phyloP scores from a whole-genome alignment of 176 grass and related monocot species.

The Oryza nivara region DNA sequence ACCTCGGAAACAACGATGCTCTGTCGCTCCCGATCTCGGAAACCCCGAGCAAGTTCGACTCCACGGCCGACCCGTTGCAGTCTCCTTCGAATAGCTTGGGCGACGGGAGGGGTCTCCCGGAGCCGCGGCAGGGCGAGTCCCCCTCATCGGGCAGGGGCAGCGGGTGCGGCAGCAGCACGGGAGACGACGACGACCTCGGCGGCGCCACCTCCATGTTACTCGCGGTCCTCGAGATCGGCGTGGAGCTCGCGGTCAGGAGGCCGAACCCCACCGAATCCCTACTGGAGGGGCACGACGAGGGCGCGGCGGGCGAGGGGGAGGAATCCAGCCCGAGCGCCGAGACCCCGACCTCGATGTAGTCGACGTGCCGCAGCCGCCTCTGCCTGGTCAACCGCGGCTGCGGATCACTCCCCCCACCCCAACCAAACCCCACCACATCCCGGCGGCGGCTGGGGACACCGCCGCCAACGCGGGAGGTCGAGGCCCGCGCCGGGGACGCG shows the following conservation, averaged over 20 bases:
- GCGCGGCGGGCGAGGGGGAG: neutral
- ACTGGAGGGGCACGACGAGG: slow-evolving; percentile 10
- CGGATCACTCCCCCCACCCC: slow-evolving; percentile 14
- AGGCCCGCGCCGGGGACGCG: slow-evolving; percentile 48
- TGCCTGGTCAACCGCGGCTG: slow-evolving; percentile 65
- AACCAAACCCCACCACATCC: slow-evolving; percentile 6
- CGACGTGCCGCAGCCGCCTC: slow-evolving; percentile 56
- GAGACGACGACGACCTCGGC: slow-evolving; percentile 60
- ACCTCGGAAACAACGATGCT: slow-evolving; percentile 48
- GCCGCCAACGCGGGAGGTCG: slow-evolving; percentile 39
- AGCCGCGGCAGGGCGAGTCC: slow-evolving; percentile 21
- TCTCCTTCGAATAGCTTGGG: slow-evolving; percentile 40
- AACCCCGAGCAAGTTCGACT: neutral
- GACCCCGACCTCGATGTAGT: slow-evolving; percentile 57
- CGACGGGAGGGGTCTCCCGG: slow-evolving; percentile 46
- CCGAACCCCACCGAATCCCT: slow-evolving; percentile 18
- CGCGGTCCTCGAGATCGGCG: slow-evolving; percentile 55
- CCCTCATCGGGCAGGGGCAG: slow-evolving; percentile 54
- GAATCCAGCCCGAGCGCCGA: slow-evolving; percentile 45
- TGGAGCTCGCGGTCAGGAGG: slow-evolving; percentile 34
- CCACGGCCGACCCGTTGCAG: slow-evolving; percentile 5
- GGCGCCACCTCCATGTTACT: slow-evolving; percentile 48
- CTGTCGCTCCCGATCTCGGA: slow-evolving; percentile 39
- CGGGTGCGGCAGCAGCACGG: slow-evolving; percentile 47
- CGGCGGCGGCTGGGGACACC: slow-evolving; percentile 16